Evolutionary conservation across 805 yeast genomes (phyloP), one percentile per base, ranked within the genome.

Genomic region (Saturnispora hagleri): DNA sequence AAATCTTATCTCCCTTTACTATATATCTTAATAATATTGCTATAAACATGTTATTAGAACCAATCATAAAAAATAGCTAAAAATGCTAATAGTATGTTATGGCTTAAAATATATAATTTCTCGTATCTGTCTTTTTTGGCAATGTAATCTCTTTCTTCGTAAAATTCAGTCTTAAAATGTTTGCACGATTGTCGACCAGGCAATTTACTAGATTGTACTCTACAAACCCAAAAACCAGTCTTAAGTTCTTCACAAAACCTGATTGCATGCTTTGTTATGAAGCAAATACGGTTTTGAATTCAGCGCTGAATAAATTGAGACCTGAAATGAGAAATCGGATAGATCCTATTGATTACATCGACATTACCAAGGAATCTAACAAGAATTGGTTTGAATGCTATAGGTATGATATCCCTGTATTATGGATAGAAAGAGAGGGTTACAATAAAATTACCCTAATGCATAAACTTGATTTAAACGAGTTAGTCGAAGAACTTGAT

Each of bases 321-420:
- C 53, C 57, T 5, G 27, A 55, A 6, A 61, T 62, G 9, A 56
- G 55, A 10, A 58, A 69, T 2, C 58, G 62, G 4, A 60, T 62
- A 15, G 57, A 75, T 2, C 57, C 67, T 7, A 62, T 80, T 49
- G 63, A 67, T 3, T 66, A 71, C 12, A 68, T 82, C 3, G 86
- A 86, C 61, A 85, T 86, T 33, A 77, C 77, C 63, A 69, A 73
- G 27, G 79, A 80, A 0, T 74, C 75, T 50, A 82, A 85, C 60
- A 69, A 75, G 46, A 69, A 73, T 46, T 84, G 88, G 82, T 84
- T 81, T 73, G 86, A 84, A 48, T 72, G 74, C 54, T 86, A 85
- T 58, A 50, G 89, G 58, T 84, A 80, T 62, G 95, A 86, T 61
- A 84, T 86, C 5, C 95, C 95, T 0, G 95, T 86, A 0, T 61